Evolutionary conservation across 495 filamentous ascomycete genomes (phyloP).

Genomic region (Xylaria grammica): DNA sequence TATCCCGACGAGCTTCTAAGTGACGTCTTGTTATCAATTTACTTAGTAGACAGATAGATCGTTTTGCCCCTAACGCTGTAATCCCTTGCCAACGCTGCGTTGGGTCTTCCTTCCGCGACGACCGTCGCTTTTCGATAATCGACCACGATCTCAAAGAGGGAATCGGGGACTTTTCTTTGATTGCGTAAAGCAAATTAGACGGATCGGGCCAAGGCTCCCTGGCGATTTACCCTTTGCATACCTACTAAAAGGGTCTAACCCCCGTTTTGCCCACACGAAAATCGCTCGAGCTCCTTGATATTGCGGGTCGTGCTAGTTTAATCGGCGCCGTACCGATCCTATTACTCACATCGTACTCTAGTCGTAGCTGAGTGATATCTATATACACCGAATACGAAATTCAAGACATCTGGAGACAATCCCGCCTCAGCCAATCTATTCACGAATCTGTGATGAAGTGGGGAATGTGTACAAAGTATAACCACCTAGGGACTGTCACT

Average conservation of each 20-base stretch:
- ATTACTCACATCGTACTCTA: background rate
- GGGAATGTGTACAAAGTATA: background rate
- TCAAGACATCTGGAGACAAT: background rate
- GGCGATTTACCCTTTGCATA: background rate
- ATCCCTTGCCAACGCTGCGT: conserved; percentile 8
- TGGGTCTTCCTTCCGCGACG: background rate
- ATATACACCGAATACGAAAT: background rate
- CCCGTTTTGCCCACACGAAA: background rate
- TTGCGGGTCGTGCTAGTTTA: background rate
- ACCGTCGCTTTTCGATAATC: background rate
- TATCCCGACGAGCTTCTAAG: background rate
- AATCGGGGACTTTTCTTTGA: conserved; percentile 19
- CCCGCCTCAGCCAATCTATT: background rate
- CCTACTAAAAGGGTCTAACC: background rate
- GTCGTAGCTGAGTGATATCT: background rate
- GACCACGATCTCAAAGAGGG: conserved; percentile 7
- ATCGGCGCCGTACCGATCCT: background rate
- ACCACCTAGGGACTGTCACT: background rate
- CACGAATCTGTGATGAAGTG: background rate
- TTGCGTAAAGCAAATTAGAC: background rate
- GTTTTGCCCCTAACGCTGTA: background rate
- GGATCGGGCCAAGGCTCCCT: background rate
- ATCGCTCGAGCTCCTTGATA: background rate
- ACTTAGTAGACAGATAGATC: no score
- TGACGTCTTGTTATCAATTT: background rate